Evolutionary conservation across 495 filamentous ascomycete genomes (phyloP).

Genomic region (Talaromyces borbonicus): DNA sequence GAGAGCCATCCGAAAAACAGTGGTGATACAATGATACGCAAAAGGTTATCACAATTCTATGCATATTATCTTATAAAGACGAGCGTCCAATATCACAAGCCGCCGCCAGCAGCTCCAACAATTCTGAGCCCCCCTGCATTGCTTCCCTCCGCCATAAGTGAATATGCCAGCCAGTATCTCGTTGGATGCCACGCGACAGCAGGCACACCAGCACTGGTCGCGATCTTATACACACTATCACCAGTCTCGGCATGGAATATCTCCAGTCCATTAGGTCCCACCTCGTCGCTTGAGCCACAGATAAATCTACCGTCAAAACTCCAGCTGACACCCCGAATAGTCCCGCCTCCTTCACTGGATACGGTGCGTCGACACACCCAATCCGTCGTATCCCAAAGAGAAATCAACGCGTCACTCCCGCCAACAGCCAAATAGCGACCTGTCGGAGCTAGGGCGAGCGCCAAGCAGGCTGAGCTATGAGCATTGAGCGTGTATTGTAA

Average conservation of each 20-base stretch:
- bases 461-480: constrained; percentile 69
- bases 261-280: constrained; percentile 44
- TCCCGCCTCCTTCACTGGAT: constrained; percentile 58
- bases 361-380: constrained; percentile 84
- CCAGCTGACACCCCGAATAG: constrained; percentile 78
- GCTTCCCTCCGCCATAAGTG: constrained; percentile 64
- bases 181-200: constrained; percentile 85
- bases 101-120: constrained; percentile 51
- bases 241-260: constrained; percentile 83
- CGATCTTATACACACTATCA: constrained; percentile 71
- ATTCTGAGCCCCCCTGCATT: constrained; percentile 74
- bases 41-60: neutral
- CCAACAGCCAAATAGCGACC: constrained; percentile 79
- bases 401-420: constrained; percentile 77
- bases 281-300: constrained; percentile 77
- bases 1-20: too few species aligned
- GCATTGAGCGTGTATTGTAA: constrained; percentile 58
- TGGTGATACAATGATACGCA: too few species aligned
- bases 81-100: constrained; percentile 15
- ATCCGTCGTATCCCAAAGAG: constrained; percentile 85
- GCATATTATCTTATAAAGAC: neutral
- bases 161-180: constrained; percentile 82
- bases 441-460: constrained; percentile 61
- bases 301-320: constrained; percentile 86
- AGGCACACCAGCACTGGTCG: constrained; percentile 46